Evolutionary conservation across 2,329 filamentous ascomycete species (phyloP), one percentile per base, ranked within the genome.

Genomic region (Emericellopsis atlantica): DNA sequence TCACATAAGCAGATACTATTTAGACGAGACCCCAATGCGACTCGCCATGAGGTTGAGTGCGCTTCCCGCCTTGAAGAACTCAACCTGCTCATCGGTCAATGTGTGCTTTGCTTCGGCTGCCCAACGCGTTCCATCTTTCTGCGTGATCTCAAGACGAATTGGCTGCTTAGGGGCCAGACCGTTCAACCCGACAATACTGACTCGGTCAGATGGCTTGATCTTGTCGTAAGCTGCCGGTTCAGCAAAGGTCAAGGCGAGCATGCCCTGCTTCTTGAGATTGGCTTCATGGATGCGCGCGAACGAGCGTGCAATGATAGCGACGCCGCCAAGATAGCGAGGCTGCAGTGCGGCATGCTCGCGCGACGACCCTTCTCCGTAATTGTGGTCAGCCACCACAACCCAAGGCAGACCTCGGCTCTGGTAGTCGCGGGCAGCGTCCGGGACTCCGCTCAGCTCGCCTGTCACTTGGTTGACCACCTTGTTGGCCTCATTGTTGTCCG

Each of bases 221-320:
- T 76, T 84, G 55, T 86, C 82, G 58, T 88, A 88, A 57, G 87
- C 82, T 53, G 70, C 78, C 41, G 80, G 79, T 56, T 86, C 71
- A 41, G 69, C 60, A 67, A 88, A 87, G 44, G 81, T 86, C 49
- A 88, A 68, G 51, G 52, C 47, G 12, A 55, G 44, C 48, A 55
- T 51, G 1, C 48, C 53, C 69, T 88, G 84, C 76, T 92, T 92
- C 81, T 92, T 92, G 62, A 93, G 70, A 69, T 92, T 92, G 61
- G 86, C 90, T 72, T 92, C 86, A 72, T 92, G 85, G 56, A 92
- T 92, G 73, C 85, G 81, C 53, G 86, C 86, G 62, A 93, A 92
- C 46, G 75, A 81, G 62, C 81, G 79, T 58, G 76, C 81, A 55
- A 92, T 85, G 62, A 92, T 84, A 50, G 85, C 80, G 51, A 88